A percentile compares a stretch with the other conserved stretches of the same genome.
Conservation (phyloP, 768 basidiomycete genomes). For the Coprinopsis marcescibilis region DNA sequence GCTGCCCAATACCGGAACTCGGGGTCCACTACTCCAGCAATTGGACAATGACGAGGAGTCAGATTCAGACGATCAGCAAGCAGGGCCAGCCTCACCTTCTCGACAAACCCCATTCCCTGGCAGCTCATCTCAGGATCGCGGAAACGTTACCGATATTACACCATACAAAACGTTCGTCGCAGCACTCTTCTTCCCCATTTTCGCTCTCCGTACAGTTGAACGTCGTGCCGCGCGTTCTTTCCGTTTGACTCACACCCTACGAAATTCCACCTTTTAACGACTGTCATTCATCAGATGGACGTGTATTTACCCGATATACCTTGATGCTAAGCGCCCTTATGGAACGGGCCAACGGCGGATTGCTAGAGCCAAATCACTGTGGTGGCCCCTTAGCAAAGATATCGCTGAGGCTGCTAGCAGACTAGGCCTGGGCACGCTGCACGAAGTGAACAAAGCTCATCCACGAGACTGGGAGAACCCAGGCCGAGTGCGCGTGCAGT, state of each 20-base stretch:
- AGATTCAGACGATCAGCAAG: conserved; percentile 24
- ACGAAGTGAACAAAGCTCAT: conserved; percentile 87
- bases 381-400: conserved; percentile 95
- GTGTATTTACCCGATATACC: conserved; percentile 93
- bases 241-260: too few species aligned
- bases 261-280: too few species aligned
- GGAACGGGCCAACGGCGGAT: conserved; percentile 80
- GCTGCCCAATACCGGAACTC: conserved; percentile 59
- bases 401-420: conserved; percentile 80
- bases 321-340: conserved; percentile 91
- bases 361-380: conserved; percentile 68
- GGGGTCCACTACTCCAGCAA: conserved; percentile 77
- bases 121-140: conserved; percentile 21
- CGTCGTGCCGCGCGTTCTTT: too few species aligned
- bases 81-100: conserved; percentile 55
- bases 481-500: conserved; percentile 88
- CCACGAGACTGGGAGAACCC: conserved; percentile 99
- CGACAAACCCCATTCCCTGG: conserved; percentile 23
- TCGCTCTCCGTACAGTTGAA: too few species aligned
- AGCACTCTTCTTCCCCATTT: neutral
- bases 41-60: conserved; percentile 52
- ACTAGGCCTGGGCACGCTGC: conserved; percentile 74
- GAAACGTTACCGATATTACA: conserved; percentile 63
- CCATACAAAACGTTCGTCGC: conserved; percentile 73
- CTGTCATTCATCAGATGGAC: conserved; percentile 73